Evolutionary conservation across 2,329 filamentous ascomycete species (phyloP).

Genomic region (Chalaropsis ovoidea): DNA sequence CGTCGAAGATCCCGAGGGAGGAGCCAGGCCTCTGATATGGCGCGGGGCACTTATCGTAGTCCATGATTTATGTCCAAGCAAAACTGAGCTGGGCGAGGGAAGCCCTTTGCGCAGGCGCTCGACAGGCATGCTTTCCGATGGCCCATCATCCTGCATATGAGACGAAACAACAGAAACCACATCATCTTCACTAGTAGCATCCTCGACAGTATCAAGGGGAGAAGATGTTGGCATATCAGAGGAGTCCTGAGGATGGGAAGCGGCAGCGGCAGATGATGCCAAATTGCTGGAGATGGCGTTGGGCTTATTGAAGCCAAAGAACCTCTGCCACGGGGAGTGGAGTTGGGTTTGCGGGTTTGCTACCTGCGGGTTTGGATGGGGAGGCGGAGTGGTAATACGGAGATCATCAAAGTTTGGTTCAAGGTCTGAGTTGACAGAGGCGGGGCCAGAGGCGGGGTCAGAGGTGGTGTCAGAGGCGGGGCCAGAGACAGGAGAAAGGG

Average conservation of each 20-base stretch:
- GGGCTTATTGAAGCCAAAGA: conserved; percentile 4
- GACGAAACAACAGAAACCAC: conserved; percentile 14
- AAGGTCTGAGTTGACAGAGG: conserved; percentile 14
- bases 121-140: neutral
- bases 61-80: conserved; percentile 10
- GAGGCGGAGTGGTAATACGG: neutral
- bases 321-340: neutral
- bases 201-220: neutral
- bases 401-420: conserved; percentile 16
- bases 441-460: conserved; percentile 4
- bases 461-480: conserved; percentile 3
- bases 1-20: neutral
- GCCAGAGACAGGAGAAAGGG: conserved; percentile 7
- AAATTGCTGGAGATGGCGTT: neutral
- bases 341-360: neutral
- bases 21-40: conserved; percentile 9
- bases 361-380: neutral
- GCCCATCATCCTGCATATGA: neutral
- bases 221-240: neutral
- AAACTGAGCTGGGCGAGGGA: conserved; percentile 5
- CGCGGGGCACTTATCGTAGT: neutral
- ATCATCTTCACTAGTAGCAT: conserved; percentile 15
- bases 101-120: conserved; percentile 2
- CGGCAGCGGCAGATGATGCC: neutral
- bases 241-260: neutral